Evolutionary conservation across 2,329 filamentous ascomycete genomes (phyloP), one percentile per base, ranked within the genome.

Genomic region (Camillea tinctor): DNA sequence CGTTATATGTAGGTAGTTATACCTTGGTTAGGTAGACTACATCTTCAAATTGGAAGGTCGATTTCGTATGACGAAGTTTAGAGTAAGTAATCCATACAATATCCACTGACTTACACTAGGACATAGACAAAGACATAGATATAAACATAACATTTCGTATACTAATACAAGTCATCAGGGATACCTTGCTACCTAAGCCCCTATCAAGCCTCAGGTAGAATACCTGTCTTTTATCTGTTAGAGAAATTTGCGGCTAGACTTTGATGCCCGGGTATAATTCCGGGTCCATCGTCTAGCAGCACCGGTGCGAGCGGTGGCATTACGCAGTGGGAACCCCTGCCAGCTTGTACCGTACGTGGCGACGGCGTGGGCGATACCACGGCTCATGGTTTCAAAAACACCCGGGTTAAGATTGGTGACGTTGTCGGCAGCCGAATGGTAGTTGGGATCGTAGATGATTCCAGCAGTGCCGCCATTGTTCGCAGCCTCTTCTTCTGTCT

Each of bases 381-480:
- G 79, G 6, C 80, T 78, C 68, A 85, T 86, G 63, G 81, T 72
- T 60, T 82, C 75, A 76, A 83, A 86, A 15, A 83, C 82, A 8
- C 79, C 77, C 50, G 76, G 73, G 64, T 82, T 81, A 51, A 87
- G 69, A 69, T 88, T 87, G 56, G 74, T 77, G 40, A 83, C 71
- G 56, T 80, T 80, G 64, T 87, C 84, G 7, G 79, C 78, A 2
- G 75, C 75, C 44, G 75, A 72, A 67, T 88, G 84, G 71, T 87
- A 87, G 71, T 85, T 84, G 19, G 73, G 71, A 66, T 87, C 84
- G 65, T 81, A 85, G 36, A 77, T 73, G n/a, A 79, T 74, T 49
- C 81, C 83, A 4, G 81, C 82, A 40, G 77, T 72, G 24, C 84
- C 85, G 22, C 85, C 84, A 62, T 84, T 87, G 66, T 80, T 66